Evolutionary conservation across 768 basidiomycete species (phyloP), one percentile per base, ranked within the genome.

Genomic region (Suillus hirtellus): DNA sequence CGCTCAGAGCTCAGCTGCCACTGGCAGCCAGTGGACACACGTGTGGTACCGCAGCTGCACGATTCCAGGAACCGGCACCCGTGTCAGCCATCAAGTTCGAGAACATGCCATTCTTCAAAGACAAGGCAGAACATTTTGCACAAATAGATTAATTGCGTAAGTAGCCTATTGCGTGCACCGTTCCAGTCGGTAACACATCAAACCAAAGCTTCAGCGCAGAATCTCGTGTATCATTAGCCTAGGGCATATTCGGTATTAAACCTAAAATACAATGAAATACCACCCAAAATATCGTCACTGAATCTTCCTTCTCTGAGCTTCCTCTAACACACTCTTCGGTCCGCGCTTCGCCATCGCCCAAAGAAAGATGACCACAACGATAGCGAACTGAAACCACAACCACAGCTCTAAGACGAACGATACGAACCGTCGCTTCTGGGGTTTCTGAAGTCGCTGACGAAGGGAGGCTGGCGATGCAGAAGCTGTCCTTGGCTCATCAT

Each of bases 301-400:
- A 4, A 66, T 69, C 66, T 70, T 75, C 66, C 68, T 71, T 58
- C 66, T 66, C 55, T 79, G 75, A 8, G 79, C 78, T 62, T 86
- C 82, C 43, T 78, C 78, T 63, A 92, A 68, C 37, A 93, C 84
- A 60, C 82, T 82, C 76, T 86, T 88, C 7, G 92, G 92, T 3
- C 93, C 92, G 21, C 85, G 81, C 74, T 80, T 86, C 63, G 90
- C 90, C 87, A 93, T 90, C 40, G 89, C 85, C 82, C 86, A 92
- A 60, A 95, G 72, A 73, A 94, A 94, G 60, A 93, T 86, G 47
- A 88, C 61, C 38, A 93, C 81, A 66, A 95, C 86, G 64, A 93
- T 80, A 9, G 73, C 78, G 70, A 94, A 93, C 74, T 95, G 93
- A 64, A 93, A 72, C 90, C 92, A 92, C 66, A 94, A 74, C 93